Evolutionary conservation across 2,329 filamentous ascomycete species (phyloP), one percentile per base, ranked within the genome.

Genomic region (Gliomastix tumulicola): DNA sequence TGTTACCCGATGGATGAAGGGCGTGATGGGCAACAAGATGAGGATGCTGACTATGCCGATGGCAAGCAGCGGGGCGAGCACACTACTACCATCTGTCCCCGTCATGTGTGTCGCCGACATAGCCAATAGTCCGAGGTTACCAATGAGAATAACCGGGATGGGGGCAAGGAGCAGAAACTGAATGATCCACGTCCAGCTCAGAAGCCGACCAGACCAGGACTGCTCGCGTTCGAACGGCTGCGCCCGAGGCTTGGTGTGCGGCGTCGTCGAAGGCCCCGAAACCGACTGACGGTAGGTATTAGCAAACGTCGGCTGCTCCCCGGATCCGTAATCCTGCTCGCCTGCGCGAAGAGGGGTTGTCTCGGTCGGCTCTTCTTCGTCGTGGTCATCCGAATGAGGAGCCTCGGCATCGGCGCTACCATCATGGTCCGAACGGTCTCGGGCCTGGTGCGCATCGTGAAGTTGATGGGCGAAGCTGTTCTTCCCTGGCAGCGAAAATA

Each of bases 1-100:
- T 2, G 82, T 87, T 44, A 92, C 78, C 30, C 90, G 82, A 56
- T 97, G 89, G 28, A 95, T 71, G 54, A 94, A 94, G 0, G 92
- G 92, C 1, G 81, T 74, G 4, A 88, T 57, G 0, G 92, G 92
- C 1, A 87, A 65, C 15, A 96, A 62, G 1, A 95, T 54, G 2
- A 95, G 54, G 2, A 87, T 74, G 11, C 80, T 79, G 43, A 90
- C 71, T 7, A 71, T 53, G 0, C 82, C 80, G 30, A 88, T 72
- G 23, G 77, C 58, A 12, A 94, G 54, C 55, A 95, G 88, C 6
- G 88, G 80, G 7, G 77, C 58, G 13, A 94, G 61, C 15, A 82
- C 66, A 23, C 77, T 73, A 43, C 79, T 85, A 3, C 92, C 92
- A 56, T 98, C 92, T 3, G 84, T 75, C 7, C 84, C 84, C 1